Base-by-base conservation (phyloP, 179 eudicot genomes). In the Spergularia azorica region DNA sequence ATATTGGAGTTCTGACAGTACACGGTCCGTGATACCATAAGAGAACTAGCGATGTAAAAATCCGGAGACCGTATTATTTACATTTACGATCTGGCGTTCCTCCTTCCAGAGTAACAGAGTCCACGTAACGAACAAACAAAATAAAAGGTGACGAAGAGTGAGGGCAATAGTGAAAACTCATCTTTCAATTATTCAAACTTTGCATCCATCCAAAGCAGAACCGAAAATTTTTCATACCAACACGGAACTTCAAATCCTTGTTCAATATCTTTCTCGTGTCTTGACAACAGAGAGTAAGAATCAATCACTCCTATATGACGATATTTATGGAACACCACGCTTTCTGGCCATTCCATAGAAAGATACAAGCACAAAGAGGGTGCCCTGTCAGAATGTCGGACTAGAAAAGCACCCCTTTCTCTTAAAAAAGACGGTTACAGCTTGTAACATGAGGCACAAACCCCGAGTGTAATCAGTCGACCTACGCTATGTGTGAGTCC, bases 391-490 rank as follows among this genome's bases (percentile, higher is more conserved):
- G 68, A 18, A 43, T 54, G 50, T 70, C 60, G 57, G 20, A 72
- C 41, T 52, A 39, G 41, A 77, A 51, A 32, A 46, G 63, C 71
- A 41, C 17, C 6, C 26, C 52, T 26, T 9, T 18, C 12, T 74
- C 18, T 43, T 14, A 68, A 18, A 50, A 48, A 21, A 70, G 46
- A 67, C 17, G 36, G 51, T 62, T 70, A 63, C 17, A 48, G 65
- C 17, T 46, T 46, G 11, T 52, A 73, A 51, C 54, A 50, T 15
- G 56, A 59, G 77, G 79, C 59, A 64, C 46, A 66, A 56, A 63
- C 58, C 76, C 72, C 62, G 43, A 72, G 67, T 67, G 70, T 21
- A 64, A 72, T 72, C 50, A 67, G 26, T 63, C 76, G 79, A 59
- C 58, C 76, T 65, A 75, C 16, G 46, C 59, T 62, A 7, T 18